Percentiles rank a stretch among this genome's conserved stretches.
phyloP scores from a whole-genome alignment of 1,284 basidiomycete species.

The Pseudozyma sp. region DNA sequence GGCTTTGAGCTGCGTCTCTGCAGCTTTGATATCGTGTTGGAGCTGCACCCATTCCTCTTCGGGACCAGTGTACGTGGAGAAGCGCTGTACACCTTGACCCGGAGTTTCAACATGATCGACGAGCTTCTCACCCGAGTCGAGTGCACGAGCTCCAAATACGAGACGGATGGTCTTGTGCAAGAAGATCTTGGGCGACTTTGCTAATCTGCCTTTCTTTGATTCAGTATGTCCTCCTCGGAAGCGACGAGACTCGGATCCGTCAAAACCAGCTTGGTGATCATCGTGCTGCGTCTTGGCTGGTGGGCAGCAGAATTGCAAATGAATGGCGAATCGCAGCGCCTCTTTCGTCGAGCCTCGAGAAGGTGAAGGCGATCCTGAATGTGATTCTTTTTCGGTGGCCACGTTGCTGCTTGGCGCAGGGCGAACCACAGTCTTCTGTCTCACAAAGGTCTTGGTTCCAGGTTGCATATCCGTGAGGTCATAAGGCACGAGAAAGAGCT shows the following conservation, averaged over 20 bases:
- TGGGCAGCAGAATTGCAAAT: constrained; percentile 58
- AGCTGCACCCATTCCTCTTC: constrained; percentile 52
- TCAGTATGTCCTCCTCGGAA: constrained; percentile 5
- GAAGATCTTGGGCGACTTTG: constrained; percentile 42
- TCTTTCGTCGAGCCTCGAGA: constrained; percentile 26
- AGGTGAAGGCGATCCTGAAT: constrained; percentile 5
- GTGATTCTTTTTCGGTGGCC: background rate
- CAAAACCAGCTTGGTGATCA: constrained; percentile 27
- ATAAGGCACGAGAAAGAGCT: constrained; percentile 73
- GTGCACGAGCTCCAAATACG: constrained; percentile 56
- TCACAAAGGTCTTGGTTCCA: constrained; percentile 60
- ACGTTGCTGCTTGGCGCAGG: background rate
- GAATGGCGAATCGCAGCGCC: constrained; percentile 60
- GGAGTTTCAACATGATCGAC: constrained; percentile 54
- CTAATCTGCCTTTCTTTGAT: background rate
- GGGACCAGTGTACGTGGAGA: constrained; percentile 49
- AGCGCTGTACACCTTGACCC: constrained; percentile 34
- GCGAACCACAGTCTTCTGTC: constrained; percentile 51
- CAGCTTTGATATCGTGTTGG: constrained; percentile 17
- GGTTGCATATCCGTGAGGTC: constrained; percentile 70
- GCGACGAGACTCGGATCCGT: constrained; percentile 15
- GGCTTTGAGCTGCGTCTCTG: constrained; percentile 1
- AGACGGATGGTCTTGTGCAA: constrained; percentile 60
- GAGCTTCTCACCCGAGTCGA: constrained; percentile 52
- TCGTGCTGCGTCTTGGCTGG: constrained; percentile 17